Evolutionary conservation across 768 basidiomycete genomes (phyloP), one percentile per base, ranked within the genome.

Genomic region (Boletus rubescentipes): DNA sequence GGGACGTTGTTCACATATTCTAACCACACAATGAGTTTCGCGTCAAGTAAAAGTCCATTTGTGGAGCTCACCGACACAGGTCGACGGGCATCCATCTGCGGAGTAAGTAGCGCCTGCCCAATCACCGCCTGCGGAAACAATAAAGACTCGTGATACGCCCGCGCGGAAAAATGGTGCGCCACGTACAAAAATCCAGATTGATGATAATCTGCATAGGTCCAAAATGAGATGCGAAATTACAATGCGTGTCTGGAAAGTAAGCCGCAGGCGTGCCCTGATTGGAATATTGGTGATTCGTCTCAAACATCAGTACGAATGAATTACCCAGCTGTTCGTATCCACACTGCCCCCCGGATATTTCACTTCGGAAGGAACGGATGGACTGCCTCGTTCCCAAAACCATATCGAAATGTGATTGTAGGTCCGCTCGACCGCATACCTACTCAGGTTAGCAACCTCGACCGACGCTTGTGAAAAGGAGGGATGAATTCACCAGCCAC

Each of bases 1-100:
- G 10, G 73, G 51, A 70, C 45, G 3, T 73, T 65, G n/a, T 71
- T 67, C 52, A 81, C 73, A 60, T 87, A 86, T 18, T 70, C 74
- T 55, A 60, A 56, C 16, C 82, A 79, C 70, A 61, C 6, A 49
- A 79, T 80, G 23, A 54, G 72, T 67, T 16, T 40, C 9, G 6
- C 12, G 51, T 41, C 21, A 26, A 42, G 7, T 7, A 5, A 12
- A 29, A 4, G 21, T 39, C 10, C 12, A 23, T 8, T 34, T 12
- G 23, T 29, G 21, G 12, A 29, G 34, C 64, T 57, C 42, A 65
- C 77, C 60, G 15, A 62, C 46, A 20, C 67, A 71, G 14, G 53
- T 61, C 31, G 57, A 61, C 8, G 71, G 72, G 29, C 71, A 70
- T 10, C 57, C 60, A 34, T 46, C 35, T 5, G 51, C 53, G 30